Conservation (phyloP, 768 basidiomycete genomes). For the Boletus tomentosulus region DNA sequence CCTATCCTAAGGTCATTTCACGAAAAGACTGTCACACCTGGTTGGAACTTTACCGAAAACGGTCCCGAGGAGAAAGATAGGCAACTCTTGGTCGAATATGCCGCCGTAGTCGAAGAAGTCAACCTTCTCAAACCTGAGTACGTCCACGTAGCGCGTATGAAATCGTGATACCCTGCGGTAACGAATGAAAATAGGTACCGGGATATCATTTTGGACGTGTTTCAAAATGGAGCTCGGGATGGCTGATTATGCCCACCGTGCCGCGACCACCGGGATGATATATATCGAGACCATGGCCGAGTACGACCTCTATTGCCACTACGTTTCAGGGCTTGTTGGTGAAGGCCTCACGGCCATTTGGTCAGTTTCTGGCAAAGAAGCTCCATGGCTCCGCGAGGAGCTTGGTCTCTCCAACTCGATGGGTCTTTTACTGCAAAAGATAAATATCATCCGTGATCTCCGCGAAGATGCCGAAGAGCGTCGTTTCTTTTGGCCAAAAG, state of each 20-base stretch:
- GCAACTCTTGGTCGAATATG: slow-evolving; percentile 78
- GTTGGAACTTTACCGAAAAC: slow-evolving; percentile 80
- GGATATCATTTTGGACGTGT: slow-evolving; percentile 77
- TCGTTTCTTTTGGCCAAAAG: slow-evolving; percentile 91
- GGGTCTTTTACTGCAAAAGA: slow-evolving; percentile 96
- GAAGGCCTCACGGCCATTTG: slow-evolving; percentile 91
- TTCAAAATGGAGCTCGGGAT: slow-evolving; percentile 91
- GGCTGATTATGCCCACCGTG: slow-evolving; percentile 90
- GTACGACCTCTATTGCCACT: slow-evolving; percentile 98
- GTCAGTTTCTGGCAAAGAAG: slow-evolving; percentile 81
- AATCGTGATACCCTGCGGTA: neutral
- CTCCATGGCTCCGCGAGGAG: slow-evolving; percentile 65
- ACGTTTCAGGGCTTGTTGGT: slow-evolving; percentile 95
- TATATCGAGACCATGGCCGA: slow-evolving; percentile 76
- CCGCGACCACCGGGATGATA: slow-evolving; percentile 63
- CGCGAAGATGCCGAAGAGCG: slow-evolving; percentile 84
- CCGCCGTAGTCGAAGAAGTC: slow-evolving; percentile 77
- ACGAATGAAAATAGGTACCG: slow-evolving; percentile 49
- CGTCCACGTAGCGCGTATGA: neutral
- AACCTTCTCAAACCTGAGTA: slow-evolving; percentile 62
- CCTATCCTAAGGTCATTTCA: slow-evolving; percentile 82
- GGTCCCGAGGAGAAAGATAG: slow-evolving; percentile 89
- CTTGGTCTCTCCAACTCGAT: slow-evolving; percentile 89
- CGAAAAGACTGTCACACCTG: slow-evolving; percentile 69
- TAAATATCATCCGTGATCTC: slow-evolving; percentile 95